These are phyloP conservation scores for Beauveria sp. DNA, from an alignment of 2,329 filamentous ascomycete genomes.

Conservation along the genomic window DNA sequence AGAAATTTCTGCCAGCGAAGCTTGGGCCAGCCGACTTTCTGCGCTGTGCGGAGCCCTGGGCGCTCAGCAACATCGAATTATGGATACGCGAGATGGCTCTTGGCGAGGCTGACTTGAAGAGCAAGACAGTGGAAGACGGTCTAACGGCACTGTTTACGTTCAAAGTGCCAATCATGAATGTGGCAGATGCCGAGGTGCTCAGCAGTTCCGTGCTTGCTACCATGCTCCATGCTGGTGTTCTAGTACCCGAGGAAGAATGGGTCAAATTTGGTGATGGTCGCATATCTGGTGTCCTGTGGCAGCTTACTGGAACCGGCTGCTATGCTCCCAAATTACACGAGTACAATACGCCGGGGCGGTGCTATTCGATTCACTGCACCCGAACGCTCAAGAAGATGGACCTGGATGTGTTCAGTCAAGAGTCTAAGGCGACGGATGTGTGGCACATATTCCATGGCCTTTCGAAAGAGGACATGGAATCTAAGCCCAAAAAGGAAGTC, in stretches of 20 bases:
- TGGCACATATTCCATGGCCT: slow-evolving; percentile 88
- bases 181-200: slow-evolving; percentile 86
- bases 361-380: slow-evolving; percentile 91
- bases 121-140: slow-evolving; percentile 78
- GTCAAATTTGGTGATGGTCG: slow-evolving; percentile 78
- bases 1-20: slow-evolving; percentile 80
- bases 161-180: slow-evolving; percentile 98
- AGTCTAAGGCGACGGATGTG: slow-evolving; percentile 61
- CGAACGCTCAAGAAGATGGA: slow-evolving; percentile 93
- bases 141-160: slow-evolving; percentile 83
- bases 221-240: slow-evolving; percentile 70
- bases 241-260: slow-evolving; percentile 93
- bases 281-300: slow-evolving; percentile 86
- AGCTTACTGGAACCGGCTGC: slow-evolving; percentile 84
- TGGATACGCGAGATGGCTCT: slow-evolving; percentile 90
- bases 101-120: slow-evolving; percentile 79
- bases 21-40: slow-evolving; percentile 73
- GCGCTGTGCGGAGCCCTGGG: slow-evolving; percentile 86
- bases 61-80: slow-evolving; percentile 73
- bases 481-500: slow-evolving; percentile 74
- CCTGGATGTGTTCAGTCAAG: slow-evolving; percentile 63
- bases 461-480: slow-evolving; percentile 65
- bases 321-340: slow-evolving; percentile 82
- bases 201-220: slow-evolving; percentile 68
- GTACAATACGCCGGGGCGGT: slow-evolving; percentile 61